phyloP scores from a whole-genome alignment of 768 basidiomycete species.

The Lentinula lateritia region DNA sequence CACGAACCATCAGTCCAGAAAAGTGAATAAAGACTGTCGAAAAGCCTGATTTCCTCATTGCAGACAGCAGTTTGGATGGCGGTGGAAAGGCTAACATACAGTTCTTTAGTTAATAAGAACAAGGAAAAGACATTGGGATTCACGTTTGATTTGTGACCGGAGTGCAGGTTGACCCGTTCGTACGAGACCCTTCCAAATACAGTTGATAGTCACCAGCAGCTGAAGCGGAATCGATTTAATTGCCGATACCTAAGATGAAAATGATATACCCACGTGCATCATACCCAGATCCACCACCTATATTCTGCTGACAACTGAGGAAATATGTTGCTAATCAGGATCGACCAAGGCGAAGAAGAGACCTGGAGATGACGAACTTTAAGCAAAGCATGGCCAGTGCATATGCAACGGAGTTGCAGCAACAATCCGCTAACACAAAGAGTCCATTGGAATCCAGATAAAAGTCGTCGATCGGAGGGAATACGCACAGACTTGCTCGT shows the following conservation, averaged over 20 bases:
- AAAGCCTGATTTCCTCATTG: slow-evolving; percentile 15
- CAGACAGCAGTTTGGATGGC: slow-evolving; percentile 17
- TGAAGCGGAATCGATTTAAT: background rate
- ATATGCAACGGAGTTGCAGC: slow-evolving; percentile 21
- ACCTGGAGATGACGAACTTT: slow-evolving; percentile 12
- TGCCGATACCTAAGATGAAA: background rate
- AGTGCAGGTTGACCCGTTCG: slow-evolving; percentile 9
- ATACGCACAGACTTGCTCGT: slow-evolving; percentile 16
- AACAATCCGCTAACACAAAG: slow-evolving; percentile 14
- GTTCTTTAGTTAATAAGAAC: background rate
- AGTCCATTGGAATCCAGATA: background rate
- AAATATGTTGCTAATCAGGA: background rate
- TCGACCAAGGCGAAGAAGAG: background rate
- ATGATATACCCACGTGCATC: slow-evolving; percentile 9
- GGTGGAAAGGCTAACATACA: slow-evolving; percentile 10
- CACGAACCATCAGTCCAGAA: slow-evolving; percentile 16
- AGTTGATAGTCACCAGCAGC: background rate
- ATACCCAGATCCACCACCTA: slow-evolving; percentile 10
- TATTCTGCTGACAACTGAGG: slow-evolving; percentile 17
- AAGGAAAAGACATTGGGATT: background rate
- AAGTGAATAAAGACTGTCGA: slow-evolving; percentile 12
- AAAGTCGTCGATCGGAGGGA: background rate
- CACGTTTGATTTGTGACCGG: slow-evolving; percentile 17
- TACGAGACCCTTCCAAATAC: slow-evolving; percentile 2
- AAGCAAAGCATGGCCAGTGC: slow-evolving; percentile 21